Base-by-base conservation (phyloP, 176 grass and related monocot genomes). In the Neostapfia colusana region DNA sequence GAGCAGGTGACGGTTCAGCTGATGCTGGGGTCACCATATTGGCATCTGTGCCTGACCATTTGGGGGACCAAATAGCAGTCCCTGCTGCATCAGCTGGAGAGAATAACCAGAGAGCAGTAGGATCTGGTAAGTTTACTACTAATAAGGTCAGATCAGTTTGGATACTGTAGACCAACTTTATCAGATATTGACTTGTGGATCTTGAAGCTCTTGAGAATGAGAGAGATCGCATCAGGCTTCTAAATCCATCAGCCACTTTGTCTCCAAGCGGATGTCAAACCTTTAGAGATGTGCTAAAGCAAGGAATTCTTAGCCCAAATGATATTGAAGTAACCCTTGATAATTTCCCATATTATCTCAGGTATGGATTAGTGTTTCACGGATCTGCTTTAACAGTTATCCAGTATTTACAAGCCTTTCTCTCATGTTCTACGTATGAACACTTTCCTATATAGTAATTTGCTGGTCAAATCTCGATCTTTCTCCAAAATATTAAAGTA, bases 341-440 rank as follows among this genome's bases (percentile, higher is more conserved):
- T 51, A 78, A 87, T 74, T 93, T 93, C 50, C 90, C 90, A 2
- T 93, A 93, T 65, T 93, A 87, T 89, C 68, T 97, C 81, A 93
- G 93, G 93, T 93, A 24, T 81, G 78, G 12, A 44, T 73, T 73
- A 17, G 67, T n/a, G n/a, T n/a, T n/a, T n/a, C n/a, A n/a, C n/a
- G 67, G 13, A 65, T 71, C 71, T 58, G 5, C 53, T 86, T 76
- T 51, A 35, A 67, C 39, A n/a, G 24, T 10, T 81, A 51, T 73
- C 55, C 2, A 23, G 31, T 53, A 59, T 55, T 5, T 60, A 60
- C 4, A 9, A 34, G 13, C 37, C 17, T 49, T 49, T 69, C 18
- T 68, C 48, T 55, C 58, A 44, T 26, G 25, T 24, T 64, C 24
- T 43, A 77, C 11, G 34, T 60, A 26, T 8, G 40, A 76, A 34